Evolutionary conservation across 1,139 yeast genomes (phyloP).

Genomic region (Wickerhamomyces sp.): DNA sequence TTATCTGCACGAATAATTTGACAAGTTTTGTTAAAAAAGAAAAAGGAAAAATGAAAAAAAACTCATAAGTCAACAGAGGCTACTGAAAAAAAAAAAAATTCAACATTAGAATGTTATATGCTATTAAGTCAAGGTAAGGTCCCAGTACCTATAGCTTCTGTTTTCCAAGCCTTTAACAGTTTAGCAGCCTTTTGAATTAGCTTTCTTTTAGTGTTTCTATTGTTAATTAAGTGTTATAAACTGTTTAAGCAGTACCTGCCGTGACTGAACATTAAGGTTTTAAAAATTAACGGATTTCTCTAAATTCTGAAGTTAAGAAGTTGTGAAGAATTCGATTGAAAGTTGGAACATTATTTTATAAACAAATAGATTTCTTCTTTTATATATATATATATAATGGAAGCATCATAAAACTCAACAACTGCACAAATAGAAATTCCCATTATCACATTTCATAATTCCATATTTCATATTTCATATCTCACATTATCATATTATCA

Average conservation of each 20-base stretch:
- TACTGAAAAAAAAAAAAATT: not conserved
- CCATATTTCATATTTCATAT: too few species aligned
- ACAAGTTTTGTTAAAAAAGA: not conserved
- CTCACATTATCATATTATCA: too few species aligned
- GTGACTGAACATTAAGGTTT: not conserved
- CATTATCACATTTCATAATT: too few species aligned
- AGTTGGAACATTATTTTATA: too few species aligned
- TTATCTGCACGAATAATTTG: not conserved
- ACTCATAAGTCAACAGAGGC: not conserved
- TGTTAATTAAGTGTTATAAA: too few species aligned
- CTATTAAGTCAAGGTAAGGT: too few species aligned
- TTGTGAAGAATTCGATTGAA: not conserved
- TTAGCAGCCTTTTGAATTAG: too few species aligned
- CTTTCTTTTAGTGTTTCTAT: too few species aligned
- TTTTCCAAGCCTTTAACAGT: too few species aligned
- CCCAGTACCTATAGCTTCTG: too few species aligned
- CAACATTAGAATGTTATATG: not conserved
- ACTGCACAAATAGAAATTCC: too few species aligned
- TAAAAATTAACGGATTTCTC: not conserved
- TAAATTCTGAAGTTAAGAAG: not conserved
- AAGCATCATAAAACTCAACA: not conserved
- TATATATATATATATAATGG: not conserved
- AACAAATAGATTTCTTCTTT: not conserved
- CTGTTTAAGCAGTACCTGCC: not conserved
- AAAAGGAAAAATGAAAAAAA: not conserved